Conservation (phyloP, 2,329 filamentous ascomycete genomes). For the Trichoderma guizhouense region DNA sequence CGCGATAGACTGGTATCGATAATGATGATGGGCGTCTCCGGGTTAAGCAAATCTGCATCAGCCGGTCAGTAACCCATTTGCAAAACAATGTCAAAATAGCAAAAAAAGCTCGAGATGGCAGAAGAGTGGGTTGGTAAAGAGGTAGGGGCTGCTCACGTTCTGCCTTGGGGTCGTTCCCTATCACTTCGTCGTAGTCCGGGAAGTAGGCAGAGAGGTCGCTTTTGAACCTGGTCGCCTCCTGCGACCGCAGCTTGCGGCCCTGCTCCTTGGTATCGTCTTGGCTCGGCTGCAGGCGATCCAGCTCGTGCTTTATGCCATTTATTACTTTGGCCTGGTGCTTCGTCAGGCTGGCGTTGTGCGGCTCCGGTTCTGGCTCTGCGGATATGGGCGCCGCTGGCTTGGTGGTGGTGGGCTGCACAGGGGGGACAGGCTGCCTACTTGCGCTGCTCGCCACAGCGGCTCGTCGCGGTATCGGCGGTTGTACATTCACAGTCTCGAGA, state of each 20-base stretch:
- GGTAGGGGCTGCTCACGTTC: slow-evolving; percentile 55
- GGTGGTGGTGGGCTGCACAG: slow-evolving; percentile 19
- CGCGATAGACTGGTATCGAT: slow-evolving; percentile 50
- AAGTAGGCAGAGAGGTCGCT: slow-evolving; percentile 91
- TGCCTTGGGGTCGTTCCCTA: slow-evolving; percentile 79
- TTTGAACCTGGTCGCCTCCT: slow-evolving; percentile 81
- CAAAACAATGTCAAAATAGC: background rate
- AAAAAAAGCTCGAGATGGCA: background rate
- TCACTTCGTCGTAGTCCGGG: slow-evolving; percentile 88
- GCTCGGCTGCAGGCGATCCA: slow-evolving; percentile 53
- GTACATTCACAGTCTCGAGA: slow-evolving; percentile 27
- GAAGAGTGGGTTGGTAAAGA: background rate
- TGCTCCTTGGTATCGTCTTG: slow-evolving; percentile 51
- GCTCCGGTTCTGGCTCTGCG: slow-evolving; percentile 25
- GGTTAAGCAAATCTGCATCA: slow-evolving; percentile 64
- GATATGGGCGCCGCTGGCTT: slow-evolving; percentile 22
- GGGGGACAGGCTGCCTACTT: slow-evolving; percentile 9
- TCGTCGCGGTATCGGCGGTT: slow-evolving; percentile 27
- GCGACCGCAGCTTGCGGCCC: slow-evolving; percentile 77
- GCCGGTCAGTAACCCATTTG: background rate
- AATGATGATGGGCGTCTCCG: slow-evolving; percentile 71
- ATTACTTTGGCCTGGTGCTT: slow-evolving; percentile 57
- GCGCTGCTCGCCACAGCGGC: slow-evolving; percentile 18
- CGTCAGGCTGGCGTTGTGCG: slow-evolving; percentile 35
- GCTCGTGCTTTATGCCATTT: slow-evolving; percentile 61